Evolutionary conservation across 2,329 filamentous ascomycete genomes (phyloP).

Genomic region (Colletotrichum coccodes): DNA sequence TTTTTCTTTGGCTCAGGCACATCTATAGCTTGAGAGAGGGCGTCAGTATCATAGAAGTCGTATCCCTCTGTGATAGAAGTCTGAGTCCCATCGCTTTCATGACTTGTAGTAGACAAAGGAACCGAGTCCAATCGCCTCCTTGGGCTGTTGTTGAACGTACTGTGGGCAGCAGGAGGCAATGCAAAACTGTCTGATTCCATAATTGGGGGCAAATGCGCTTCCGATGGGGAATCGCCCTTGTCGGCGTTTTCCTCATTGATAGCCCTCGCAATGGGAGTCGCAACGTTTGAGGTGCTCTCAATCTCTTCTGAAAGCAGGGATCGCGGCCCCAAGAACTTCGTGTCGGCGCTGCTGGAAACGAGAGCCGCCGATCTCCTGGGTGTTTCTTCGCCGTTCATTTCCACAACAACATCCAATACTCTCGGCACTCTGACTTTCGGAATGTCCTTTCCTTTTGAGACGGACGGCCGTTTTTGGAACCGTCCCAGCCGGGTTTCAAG

Average conservation of each 20-base stretch:
- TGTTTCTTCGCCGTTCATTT: constrained; percentile 48
- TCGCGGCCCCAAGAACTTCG: constrained; percentile 47
- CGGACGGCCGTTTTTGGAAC: constrained; percentile 43
- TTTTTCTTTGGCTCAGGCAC: constrained; percentile 54
- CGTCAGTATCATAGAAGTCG: constrained; percentile 73
- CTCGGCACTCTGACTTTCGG: constrained; percentile 39
- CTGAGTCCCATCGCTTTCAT: constrained; percentile 58
- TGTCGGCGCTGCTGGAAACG: constrained; percentile 41
- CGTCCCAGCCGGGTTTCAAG: constrained; percentile 58
- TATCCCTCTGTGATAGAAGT: constrained; percentile 69
- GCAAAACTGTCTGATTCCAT: constrained; percentile 61
- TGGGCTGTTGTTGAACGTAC: constrained; percentile 45
- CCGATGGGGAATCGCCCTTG: constrained; percentile 40
- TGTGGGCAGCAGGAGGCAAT: constrained; percentile 59
- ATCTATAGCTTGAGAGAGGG: constrained; percentile 61
- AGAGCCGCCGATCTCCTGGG: constrained; percentile 43
- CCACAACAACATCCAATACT: constrained; percentile 36
- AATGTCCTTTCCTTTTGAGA: constrained; percentile 41
- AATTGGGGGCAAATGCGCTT: constrained; percentile 57
- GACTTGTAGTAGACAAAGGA: constrained; percentile 61
- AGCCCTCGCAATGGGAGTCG: constrained; percentile 68
- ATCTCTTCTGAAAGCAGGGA: constrained; percentile 66
- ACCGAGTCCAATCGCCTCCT: constrained; percentile 60
- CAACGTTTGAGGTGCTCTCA: constrained; percentile 71
- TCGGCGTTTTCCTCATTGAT: constrained; percentile 48